A percentile compares a stretch with the other conserved stretches of the same genome.
Conservation (phyloP, 306 rosid genomes). For the Medicago lupulina region DNA sequence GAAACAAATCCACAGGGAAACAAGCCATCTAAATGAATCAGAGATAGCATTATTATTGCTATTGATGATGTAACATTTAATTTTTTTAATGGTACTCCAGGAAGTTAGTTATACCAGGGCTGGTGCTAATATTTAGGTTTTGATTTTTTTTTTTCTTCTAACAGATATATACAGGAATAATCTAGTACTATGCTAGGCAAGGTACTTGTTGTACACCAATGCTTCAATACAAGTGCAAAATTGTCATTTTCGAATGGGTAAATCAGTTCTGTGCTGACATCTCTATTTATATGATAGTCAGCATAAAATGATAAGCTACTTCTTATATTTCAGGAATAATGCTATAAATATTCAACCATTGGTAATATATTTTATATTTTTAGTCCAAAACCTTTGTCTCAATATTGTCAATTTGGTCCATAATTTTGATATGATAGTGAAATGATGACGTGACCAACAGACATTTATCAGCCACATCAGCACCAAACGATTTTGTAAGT, state of each 20-base stretch:
- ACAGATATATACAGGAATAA: neutral
- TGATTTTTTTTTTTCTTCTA: neutral
- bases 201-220: slow-evolving; percentile 18
- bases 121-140: slow-evolving; percentile 16
- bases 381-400: no score
- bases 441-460: no score
- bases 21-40: slow-evolving; percentile 50
- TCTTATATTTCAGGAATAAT: neutral
- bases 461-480: no score
- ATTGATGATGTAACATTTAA: slow-evolving; percentile 20
- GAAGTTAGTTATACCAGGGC: slow-evolving; percentile 28
- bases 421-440: no score
- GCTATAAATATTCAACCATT: neutral
- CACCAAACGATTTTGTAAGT: no score
- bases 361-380: neutral
- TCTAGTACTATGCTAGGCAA: neutral
- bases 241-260: neutral
- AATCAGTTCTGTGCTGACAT: neutral
- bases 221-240: slow-evolving; percentile 28
- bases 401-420: no score
- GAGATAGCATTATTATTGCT: neutral
- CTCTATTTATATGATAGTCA: neutral
- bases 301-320: neutral
- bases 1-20: slow-evolving; percentile 57
- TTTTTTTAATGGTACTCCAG: slow-evolving; percentile 28